Percentiles rank a stretch among this genome's conserved stretches.
phyloP scores from a whole-genome alignment of 306 rosid species.

The Senna tora region DNA sequence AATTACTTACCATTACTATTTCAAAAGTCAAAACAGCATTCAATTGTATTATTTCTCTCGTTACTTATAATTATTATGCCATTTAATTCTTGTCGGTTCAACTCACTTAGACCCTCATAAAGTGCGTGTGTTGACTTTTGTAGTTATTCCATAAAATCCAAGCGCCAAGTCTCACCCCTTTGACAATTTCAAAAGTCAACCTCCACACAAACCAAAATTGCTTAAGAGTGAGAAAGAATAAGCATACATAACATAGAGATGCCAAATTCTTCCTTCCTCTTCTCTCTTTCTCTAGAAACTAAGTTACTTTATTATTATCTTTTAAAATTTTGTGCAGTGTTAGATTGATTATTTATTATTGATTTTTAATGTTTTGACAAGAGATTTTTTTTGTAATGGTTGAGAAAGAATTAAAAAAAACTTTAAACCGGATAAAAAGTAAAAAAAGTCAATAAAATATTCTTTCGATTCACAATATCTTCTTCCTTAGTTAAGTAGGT shows the following conservation, averaged over 20 bases:
- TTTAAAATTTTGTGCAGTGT: not conserved
- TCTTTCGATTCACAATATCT: too few species aligned
- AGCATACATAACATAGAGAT: constrained; percentile 44
- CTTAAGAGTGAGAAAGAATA: not conserved
- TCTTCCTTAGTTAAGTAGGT: too few species aligned
- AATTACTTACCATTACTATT: not conserved
- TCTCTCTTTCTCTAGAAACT: not conserved
- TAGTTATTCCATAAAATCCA: constrained; percentile 23
- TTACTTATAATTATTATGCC: not conserved
- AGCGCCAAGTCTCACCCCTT: constrained; percentile 36
- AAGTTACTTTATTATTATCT: not conserved
- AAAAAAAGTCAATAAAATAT: too few species aligned
- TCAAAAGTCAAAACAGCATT: not conserved
- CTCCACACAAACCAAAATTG: constrained; percentile 20
- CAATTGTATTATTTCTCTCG: not conserved
- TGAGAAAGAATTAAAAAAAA: too few species aligned
- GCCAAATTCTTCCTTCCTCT: constrained; percentile 36
- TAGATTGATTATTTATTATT: too few species aligned
- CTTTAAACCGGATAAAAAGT: too few species aligned
- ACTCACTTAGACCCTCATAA: constrained; percentile 25
- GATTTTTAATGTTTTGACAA: too few species aligned
- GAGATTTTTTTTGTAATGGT: too few species aligned
- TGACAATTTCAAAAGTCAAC: constrained; percentile 46
- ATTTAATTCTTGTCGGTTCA: constrained; percentile 43
- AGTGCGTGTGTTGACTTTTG: constrained; percentile 41